These are phyloP conservation scores for Botrytis fabae DNA, from an alignment of 2,329 filamentous ascomycete genomes.

Conservation along the genomic window DNA sequence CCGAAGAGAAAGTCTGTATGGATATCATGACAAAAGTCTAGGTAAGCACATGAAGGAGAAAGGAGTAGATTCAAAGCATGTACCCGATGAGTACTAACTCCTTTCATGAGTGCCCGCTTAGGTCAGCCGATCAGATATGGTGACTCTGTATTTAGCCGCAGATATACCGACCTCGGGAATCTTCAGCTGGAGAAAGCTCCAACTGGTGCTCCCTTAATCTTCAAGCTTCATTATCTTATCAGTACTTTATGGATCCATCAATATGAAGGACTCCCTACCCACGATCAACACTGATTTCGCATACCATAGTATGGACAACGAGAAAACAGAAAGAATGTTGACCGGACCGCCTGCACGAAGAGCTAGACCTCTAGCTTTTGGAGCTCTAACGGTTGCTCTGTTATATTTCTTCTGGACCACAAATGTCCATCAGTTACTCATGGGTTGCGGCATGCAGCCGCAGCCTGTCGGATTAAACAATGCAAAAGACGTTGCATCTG, in stretches of 20 bases:
- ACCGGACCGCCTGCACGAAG: constrained; percentile 27
- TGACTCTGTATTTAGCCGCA: not conserved
- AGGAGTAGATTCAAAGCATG: not conserved
- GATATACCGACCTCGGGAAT: constrained; percentile 1
- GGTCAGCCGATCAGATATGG: constrained; percentile 5
- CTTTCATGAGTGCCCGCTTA: not conserved
- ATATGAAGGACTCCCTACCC: constrained; percentile 24
- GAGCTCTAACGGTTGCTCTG: constrained; percentile 31
- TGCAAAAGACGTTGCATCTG: not conserved
- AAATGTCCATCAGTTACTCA: constrained; percentile 15
- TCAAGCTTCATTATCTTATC: constrained; percentile 4
- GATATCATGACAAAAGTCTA: not conserved
- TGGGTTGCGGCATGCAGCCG: constrained; percentile 11
- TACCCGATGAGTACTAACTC: not conserved
- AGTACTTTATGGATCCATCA: constrained; percentile 25
- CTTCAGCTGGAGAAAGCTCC: not conserved
- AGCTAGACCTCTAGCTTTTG: constrained; percentile 30
- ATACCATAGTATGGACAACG: constrained; percentile 26
- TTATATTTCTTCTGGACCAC: constrained; percentile 32
- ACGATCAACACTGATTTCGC: constrained; percentile 25
- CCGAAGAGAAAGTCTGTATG: not conserved
- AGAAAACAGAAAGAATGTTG: constrained; percentile 29
- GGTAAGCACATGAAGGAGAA: constrained; percentile 1
- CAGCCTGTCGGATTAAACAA: not conserved
- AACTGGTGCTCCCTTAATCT: not conserved